Percentiles rank a stretch among this genome's conserved stretches.
Conservation (phyloP, 176 grass and related monocot species). For the Luzula sylvatica region DNA sequence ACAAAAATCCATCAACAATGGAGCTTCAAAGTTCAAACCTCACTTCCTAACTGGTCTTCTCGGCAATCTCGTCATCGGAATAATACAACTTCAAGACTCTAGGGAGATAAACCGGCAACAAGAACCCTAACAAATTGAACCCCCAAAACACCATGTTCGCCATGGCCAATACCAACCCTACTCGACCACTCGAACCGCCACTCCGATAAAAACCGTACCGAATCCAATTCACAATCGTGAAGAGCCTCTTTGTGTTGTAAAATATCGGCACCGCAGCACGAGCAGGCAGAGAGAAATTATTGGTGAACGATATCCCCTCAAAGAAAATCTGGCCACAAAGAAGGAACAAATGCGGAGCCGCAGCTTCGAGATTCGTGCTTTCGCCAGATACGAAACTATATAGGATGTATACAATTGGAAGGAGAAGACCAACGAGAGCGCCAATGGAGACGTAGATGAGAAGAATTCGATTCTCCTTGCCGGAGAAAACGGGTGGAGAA, state of each 20-base stretch:
- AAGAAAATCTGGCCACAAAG: slow-evolving; percentile 65
- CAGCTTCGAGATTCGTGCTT: slow-evolving; percentile 24
- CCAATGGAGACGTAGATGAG: slow-evolving; percentile 24
- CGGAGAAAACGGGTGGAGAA: slow-evolving; percentile 28
- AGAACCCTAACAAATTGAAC: slow-evolving; percentile 58
- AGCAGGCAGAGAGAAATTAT: slow-evolving; percentile 58
- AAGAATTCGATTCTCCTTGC: slow-evolving; percentile 20
- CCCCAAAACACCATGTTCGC: slow-evolving; percentile 59
- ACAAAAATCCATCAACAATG: too few species aligned
- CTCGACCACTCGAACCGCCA: slow-evolving; percentile 9
- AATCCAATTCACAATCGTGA: slow-evolving; percentile 60
- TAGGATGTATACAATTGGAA: slow-evolving; percentile 61
- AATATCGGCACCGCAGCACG: slow-evolving; percentile 45
- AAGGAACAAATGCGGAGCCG: slow-evolving; percentile 72
- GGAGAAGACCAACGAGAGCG: slow-evolving; percentile 45
- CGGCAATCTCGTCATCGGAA: neutral
- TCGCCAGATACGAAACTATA: slow-evolving; percentile 43
- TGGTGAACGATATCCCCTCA: slow-evolving; percentile 52
- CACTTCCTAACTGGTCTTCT: slow-evolving; percentile 7
- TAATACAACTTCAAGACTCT: slow-evolving; percentile 50
- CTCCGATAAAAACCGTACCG: slow-evolving; percentile 29
- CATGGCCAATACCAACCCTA: slow-evolving; percentile 40
- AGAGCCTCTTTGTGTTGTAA: slow-evolving; percentile 65
- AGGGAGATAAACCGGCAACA: slow-evolving; percentile 67
- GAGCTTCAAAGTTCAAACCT: too few species aligned